phyloP scores from a whole-genome alignment of 2,329 filamentous ascomycete species.

The Beauveria australis region DNA sequence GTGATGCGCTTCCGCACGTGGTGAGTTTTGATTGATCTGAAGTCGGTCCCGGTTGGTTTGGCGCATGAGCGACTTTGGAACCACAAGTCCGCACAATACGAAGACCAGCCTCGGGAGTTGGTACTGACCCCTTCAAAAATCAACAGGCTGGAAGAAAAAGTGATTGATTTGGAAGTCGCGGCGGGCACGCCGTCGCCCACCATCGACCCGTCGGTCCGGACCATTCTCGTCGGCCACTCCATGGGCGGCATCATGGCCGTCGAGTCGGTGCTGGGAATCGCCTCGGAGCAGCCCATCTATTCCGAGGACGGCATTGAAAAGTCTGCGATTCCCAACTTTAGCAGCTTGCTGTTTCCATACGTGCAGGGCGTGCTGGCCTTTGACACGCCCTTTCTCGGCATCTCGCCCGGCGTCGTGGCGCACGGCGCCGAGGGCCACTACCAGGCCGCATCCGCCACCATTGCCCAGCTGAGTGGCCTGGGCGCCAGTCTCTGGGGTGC shows the following conservation, averaged over 20 bases:
- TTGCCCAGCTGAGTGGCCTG: conserved; percentile 57
- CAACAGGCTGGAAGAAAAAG: conserved; percentile 72
- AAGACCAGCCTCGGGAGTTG: too few species aligned
- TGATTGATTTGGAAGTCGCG: conserved; percentile 88
- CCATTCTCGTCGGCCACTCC: conserved; percentile 76
- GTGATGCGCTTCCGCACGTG: conserved; percentile 70
- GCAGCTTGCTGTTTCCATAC: conserved; percentile 81
- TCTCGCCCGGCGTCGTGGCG: conserved; percentile 73
- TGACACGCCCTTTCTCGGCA: conserved; percentile 85
- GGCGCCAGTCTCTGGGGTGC: conserved; percentile 60
- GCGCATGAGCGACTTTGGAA: too few species aligned
- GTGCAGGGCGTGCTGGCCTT: conserved; percentile 86
- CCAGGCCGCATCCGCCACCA: conserved; percentile 61
- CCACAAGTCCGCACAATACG: too few species aligned
- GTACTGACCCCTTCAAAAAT: background rate
- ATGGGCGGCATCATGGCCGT: conserved; percentile 94
- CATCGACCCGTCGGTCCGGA: conserved; percentile 74
- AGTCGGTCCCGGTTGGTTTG: too few species aligned
- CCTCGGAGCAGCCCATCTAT: conserved; percentile 46
- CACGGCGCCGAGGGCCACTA: conserved; percentile 83
- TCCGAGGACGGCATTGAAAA: conserved; percentile 35
- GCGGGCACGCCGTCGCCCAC: conserved; percentile 75
- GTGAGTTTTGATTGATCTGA: conserved; percentile 36
- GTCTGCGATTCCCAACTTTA: conserved; percentile 32
- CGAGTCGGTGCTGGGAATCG: conserved; percentile 71